A percentile compares a stretch with the other conserved stretches of the same genome.
These are phyloP conservation scores for Eutreptiella sp. DNA, from an alignment of 208 protist genomes.

Conservation along the genomic window DNA sequence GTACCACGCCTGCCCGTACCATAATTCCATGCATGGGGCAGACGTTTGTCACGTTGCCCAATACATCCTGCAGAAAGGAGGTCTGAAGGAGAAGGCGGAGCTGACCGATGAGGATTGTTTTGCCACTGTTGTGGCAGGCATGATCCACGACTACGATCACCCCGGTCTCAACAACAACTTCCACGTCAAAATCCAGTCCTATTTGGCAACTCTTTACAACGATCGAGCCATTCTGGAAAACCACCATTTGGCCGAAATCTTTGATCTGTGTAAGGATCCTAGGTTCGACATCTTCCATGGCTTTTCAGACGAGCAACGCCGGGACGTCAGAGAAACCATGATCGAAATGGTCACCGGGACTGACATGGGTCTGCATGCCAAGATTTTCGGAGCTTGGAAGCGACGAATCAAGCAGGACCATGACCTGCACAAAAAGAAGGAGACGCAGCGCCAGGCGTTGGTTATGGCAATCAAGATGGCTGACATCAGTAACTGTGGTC, in stretches of 20 bases:
- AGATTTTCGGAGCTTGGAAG: constrained; percentile 30
- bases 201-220: constrained; percentile 84
- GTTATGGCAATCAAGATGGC: constrained; percentile 25
- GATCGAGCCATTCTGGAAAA: constrained; percentile 44
- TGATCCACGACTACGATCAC: constrained; percentile 93
- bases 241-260: constrained; percentile 15
- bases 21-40: constrained; percentile 84
- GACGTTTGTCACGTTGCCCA: constrained; percentile 78
- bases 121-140: constrained; percentile 69
- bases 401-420: constrained; percentile 52
- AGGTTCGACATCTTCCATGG: constrained; percentile 14
- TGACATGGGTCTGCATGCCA: constrained; percentile 40
- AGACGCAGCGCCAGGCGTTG: constrained; percentile 60
- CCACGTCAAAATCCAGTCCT: constrained; percentile 76
- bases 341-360: constrained; percentile 42
- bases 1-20: constrained; percentile 82
- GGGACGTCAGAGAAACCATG: constrained; percentile 36
- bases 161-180: constrained; percentile 93
- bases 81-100: constrained; percentile 53
- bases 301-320: too few species aligned
- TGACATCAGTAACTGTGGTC: constrained; percentile 27
- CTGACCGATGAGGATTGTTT: constrained; percentile 79
- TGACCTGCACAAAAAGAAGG: constrained; percentile 53
- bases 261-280: background rate
- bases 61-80: constrained; percentile 67